Evolutionary conservation across 805 yeast species (phyloP).

Genomic region (Candida multigemmis): DNA sequence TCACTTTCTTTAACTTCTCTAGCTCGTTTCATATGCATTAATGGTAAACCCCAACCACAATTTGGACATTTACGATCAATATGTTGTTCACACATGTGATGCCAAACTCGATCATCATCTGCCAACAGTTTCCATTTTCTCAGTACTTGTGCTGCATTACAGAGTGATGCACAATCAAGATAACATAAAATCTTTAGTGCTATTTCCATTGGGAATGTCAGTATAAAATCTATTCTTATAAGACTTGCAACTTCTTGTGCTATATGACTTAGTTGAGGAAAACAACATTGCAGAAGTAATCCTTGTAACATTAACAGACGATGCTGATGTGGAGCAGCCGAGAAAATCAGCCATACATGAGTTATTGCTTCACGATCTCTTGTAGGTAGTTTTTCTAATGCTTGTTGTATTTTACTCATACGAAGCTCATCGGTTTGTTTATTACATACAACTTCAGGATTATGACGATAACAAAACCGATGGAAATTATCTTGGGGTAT

Average conservation of each 20-base stretch:
- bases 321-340: constrained; percentile 62
- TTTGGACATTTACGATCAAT: constrained; percentile 95
- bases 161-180: constrained; percentile 86
- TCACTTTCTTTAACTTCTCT: constrained; percentile 27
- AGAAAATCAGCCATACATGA: constrained; percentile 78
- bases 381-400: constrained; percentile 50
- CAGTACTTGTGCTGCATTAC: constrained; percentile 90
- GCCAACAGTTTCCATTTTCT: constrained; percentile 82
- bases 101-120: constrained; percentile 96
- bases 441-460: constrained; percentile 76
- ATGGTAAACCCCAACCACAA: constrained; percentile 98
- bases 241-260: constrained; percentile 71
- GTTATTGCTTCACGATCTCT: constrained; percentile 70
- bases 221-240: constrained; percentile 81
- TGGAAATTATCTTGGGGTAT: constrained; percentile 46
- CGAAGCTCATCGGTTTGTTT: constrained; percentile 56
- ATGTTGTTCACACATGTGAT: constrained; percentile 96
- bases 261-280: constrained; percentile 85
- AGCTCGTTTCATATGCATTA: constrained; percentile 79
- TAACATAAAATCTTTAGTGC: constrained; percentile 80
- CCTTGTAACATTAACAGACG: constrained; percentile 77
- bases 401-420: constrained; percentile 54
- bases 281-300: constrained; percentile 80
- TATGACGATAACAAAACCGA: constrained; percentile 84
- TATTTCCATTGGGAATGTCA: constrained; percentile 78